Evolutionary conservation across 1,139 yeast genomes (phyloP), one percentile per base, ranked within the genome.

Genomic region (Candida glucosophila): DNA sequence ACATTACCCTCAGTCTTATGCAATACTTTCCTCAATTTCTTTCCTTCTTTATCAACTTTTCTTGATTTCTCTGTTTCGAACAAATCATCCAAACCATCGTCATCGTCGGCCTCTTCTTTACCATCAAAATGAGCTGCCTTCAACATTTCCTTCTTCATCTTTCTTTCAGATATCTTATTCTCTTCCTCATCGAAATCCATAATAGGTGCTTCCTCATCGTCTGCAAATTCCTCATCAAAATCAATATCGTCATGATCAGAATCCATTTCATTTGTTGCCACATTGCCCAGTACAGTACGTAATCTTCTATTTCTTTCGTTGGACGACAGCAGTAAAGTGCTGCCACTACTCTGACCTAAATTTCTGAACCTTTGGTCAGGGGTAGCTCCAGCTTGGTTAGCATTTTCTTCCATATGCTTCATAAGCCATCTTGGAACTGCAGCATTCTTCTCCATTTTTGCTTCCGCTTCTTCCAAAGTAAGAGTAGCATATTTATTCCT

Each of bases 141-240:
- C 35, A 85, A 66, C 90, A 83, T 86, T 52, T 90, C 97, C 41
- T 73, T 78, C 54, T 88, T 90, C 48, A 90, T 79, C 43, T 86
- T 79, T 37, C 72, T 73, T 50, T 90, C 96, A 20, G 88, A 81
- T 39, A 86, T 81, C 49, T 81, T 86, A 48, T 85, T 82, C 47
- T 90, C 98, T 44, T 85, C 93, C 47, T 90, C 98, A 30, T 88
- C 86, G 26, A 96, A 97, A 45, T 90, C 98, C 70, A 90, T 77
- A 33, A 88, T 82, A 15, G 98, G 98, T 1, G 97, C 97, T 51
- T 90, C 98, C 56, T 90, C 98, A 51, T 90, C 98, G 52, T 90
- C 98, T 13, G 94, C 97, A 55, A 90, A 90, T 49, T 88, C 97
- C 49, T 90, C 98, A 39, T 90, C 96, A 44, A 70, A 92, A 57